Base-by-base conservation (phyloP, 2,329 filamentous ascomycete genomes). In the Leptographium radiaticola region DNA sequence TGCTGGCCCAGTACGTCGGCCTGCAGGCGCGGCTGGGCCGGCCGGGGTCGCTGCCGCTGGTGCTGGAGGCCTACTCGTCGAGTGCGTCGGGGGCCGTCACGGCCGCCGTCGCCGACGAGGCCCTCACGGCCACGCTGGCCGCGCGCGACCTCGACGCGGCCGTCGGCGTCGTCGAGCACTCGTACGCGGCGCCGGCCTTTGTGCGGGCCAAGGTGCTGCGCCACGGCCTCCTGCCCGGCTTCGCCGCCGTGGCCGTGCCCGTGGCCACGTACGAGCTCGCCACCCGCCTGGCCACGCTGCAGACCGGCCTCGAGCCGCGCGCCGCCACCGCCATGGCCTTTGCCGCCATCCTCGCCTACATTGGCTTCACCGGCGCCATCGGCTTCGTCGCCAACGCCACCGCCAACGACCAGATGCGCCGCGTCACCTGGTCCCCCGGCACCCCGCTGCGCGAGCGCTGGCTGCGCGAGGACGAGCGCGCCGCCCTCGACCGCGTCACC, bases 371-470 rank as follows among this genome's bases (percentile, higher is more conserved):
- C 6, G 83, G 81, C 5, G 88, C 84, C 11, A 79, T 97, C 52
- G 93, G 91, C 3, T 71, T 93, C 44, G 81, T 97, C 40, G 89
- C 91, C 10, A 73, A 94, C 56, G 83, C 88, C 31, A 96, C 91
- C 38, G 77, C 84, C 56, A 96, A 96, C 68, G 90, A 97, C 66
- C 89, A 97, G 68, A 95, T 96, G 87, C 84, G 86, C 63, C 81
- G 93, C 20, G 89, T 97, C 6, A 90, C 88, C 2, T 98, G 93
- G 93, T 76, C 85, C 10, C 81, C 81, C 0, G 93, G 93, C 12
- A 84, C 88, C 38, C 85, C 87, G 25, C 71, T 97, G 58, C 78
- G 86, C 57, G 79, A 88, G 62, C 79, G 93, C 15, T 97, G 90
- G 87, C 67, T 95, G 53, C 77, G 88, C 38, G 93, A 97, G 66